phyloP scores from a whole-genome alignment of 1,284 basidiomycete species.

The Rhodotorula sp. region DNA sequence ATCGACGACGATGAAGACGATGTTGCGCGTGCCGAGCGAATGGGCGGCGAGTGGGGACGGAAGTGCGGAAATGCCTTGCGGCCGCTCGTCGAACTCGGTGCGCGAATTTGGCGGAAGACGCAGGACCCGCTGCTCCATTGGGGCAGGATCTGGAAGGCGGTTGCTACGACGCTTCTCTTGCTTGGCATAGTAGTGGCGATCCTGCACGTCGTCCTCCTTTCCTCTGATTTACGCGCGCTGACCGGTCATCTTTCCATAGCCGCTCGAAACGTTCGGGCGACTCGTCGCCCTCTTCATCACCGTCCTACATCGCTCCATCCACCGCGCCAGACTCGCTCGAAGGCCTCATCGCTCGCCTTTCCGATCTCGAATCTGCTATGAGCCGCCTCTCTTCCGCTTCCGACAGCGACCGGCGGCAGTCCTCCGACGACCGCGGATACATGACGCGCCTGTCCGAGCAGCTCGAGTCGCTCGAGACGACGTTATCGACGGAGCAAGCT shows the following conservation, averaged over 20 bases:
- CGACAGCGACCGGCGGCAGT: conserved; percentile 45
- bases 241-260: conserved; percentile 24
- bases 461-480: conserved; percentile 47
- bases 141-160: conserved; percentile 52
- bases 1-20: neutral
- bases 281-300: conserved; percentile 42
- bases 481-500: conserved; percentile 25
- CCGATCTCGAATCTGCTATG: conserved; percentile 49
- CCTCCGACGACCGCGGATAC: conserved; percentile 17
- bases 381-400: conserved; percentile 51
- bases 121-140: conserved; percentile 39
- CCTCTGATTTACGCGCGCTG: neutral
- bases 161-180: conserved; percentile 53
- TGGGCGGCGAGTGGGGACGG: conserved; percentile 9
- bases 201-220: conserved; percentile 2
- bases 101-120: conserved; percentile 5
- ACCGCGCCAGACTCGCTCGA: conserved; percentile 65
- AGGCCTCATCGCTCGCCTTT: conserved; percentile 66
- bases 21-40: neutral
- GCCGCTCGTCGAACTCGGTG: neutral
- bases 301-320: conserved; percentile 53
- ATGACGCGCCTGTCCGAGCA: conserved; percentile 45
- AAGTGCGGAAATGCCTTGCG: conserved; percentile 12
- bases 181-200: neutral
- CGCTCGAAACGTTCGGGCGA: conserved; percentile 15